These are phyloP conservation scores for Pichia terricola DNA, from an alignment of 1,139 yeast species.

Conservation along the genomic window DNA sequence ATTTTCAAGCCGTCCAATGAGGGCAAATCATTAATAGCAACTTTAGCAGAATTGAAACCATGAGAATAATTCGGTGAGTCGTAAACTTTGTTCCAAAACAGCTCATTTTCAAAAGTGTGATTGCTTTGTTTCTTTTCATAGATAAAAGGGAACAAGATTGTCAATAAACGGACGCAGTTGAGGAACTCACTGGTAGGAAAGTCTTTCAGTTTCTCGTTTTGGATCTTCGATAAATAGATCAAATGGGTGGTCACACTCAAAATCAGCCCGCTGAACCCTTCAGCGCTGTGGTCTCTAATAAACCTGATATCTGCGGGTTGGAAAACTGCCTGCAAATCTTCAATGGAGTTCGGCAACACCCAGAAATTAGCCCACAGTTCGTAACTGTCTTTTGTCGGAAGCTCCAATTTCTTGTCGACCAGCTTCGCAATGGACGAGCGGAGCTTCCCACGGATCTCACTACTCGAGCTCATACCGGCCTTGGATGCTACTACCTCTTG, in stretches of 20 bases:
- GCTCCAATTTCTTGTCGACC: conserved; percentile 42
- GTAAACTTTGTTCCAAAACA: not conserved
- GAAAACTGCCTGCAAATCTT: conserved; percentile 50
- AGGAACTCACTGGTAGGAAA: conserved; percentile 27
- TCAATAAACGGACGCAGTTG: conserved; percentile 57
- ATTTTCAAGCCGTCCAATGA: not conserved
- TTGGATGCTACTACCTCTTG: too few species aligned
- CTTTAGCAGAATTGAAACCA: not conserved
- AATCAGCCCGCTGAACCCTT: conserved; percentile 46
- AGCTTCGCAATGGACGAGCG: conserved; percentile 55
- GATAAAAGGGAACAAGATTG: conserved; percentile 57
- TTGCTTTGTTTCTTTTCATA: conserved; percentile 41
- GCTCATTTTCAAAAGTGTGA: conserved; percentile 24
- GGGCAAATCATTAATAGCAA: not conserved
- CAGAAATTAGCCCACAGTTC: conserved; percentile 42
- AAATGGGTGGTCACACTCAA: conserved; percentile 31
- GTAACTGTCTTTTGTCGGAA: conserved; percentile 37
- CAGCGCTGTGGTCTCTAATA: conserved; percentile 47
- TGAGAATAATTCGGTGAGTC: not conserved
- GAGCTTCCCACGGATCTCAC: conserved; percentile 52
- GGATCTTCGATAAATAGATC: conserved; percentile 19
- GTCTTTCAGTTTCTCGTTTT: conserved; percentile 3
- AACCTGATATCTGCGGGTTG: conserved; percentile 49
- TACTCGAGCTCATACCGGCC: too few species aligned
- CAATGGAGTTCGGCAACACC: conserved; percentile 34